Conservation (phyloP, 148 eudicot species). For the Nyssa sinensis region DNA sequence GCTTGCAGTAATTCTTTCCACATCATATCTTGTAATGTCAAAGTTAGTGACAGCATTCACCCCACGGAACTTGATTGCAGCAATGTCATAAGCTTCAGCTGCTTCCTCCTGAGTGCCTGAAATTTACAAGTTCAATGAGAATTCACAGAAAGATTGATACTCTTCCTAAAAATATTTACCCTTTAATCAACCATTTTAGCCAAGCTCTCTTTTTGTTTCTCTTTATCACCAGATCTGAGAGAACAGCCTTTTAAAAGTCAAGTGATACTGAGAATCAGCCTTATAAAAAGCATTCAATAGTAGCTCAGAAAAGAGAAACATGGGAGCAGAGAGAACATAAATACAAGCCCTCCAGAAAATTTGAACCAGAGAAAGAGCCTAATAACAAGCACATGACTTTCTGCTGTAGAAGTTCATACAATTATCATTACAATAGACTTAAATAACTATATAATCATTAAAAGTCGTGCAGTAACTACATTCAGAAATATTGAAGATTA, state of each 20-base stretch:
- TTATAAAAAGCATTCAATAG: slow-evolving; percentile 38
- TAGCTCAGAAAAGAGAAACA: slow-evolving; percentile 31
- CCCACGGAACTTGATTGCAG: slow-evolving; percentile 90
- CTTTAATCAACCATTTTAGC: not conserved
- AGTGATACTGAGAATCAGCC: slow-evolving; percentile 29
- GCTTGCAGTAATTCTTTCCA: slow-evolving; percentile 68
- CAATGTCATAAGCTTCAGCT: slow-evolving; percentile 93
- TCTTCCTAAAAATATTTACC: not conserved
- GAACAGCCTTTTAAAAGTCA: slow-evolving; percentile 12
- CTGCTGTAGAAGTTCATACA: not conserved
- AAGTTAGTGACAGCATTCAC: slow-evolving; percentile 83
- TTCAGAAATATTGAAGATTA: not conserved
- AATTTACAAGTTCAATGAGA: not conserved
- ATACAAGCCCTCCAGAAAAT: slow-evolving; percentile 24
- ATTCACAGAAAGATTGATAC: not conserved
- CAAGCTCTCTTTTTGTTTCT: not conserved
- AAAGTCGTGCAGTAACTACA: not conserved
- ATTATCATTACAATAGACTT: not conserved
- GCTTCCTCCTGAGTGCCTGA: slow-evolving; percentile 96
- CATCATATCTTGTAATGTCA: slow-evolving; percentile 66
- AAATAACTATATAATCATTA: not conserved
- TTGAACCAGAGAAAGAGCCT: not conserved
- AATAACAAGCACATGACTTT: too few relatives aligned
- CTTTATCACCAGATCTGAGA: slow-evolving; percentile 11
- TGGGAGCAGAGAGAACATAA: slow-evolving; percentile 12